Conservation (phyloP, 2,329 filamentous ascomycete genomes). For the Aspergillus japonicus region DNA sequence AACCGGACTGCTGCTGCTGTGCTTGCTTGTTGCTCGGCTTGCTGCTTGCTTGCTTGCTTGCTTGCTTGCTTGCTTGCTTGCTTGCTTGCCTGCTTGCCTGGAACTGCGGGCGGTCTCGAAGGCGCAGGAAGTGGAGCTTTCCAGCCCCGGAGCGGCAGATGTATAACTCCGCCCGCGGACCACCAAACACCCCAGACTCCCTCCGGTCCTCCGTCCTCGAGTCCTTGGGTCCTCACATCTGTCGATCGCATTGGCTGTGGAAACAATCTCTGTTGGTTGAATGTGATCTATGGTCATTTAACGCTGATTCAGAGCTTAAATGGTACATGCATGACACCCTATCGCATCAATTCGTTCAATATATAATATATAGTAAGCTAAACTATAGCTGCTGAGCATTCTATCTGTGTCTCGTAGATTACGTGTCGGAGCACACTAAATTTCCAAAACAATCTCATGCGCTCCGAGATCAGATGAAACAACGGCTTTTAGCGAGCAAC, state of each 20-base stretch:
- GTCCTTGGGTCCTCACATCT: neutral
- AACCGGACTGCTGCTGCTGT: constrained; percentile 4
- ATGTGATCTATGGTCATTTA: too few species aligned
- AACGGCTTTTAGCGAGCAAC: neutral
- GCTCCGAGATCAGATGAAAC: neutral
- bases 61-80: neutral
- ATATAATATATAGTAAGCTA: neutral
- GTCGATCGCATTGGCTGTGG: neutral
- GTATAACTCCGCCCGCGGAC: neutral
- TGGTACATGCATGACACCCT: too few species aligned
- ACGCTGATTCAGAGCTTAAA: too few species aligned
- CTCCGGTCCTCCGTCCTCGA: neutral
- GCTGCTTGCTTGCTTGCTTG: neutral
- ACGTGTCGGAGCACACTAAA: neutral
- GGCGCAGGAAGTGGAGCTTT: neutral
- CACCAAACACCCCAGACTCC: neutral
- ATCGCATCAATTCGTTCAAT: neutral
- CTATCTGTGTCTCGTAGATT: neutral
- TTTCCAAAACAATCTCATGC: neutral
- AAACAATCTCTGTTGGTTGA: too few species aligned
- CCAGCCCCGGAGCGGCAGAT: neutral
- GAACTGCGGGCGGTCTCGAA: neutral
- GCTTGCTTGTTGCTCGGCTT: neutral
- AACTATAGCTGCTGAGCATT: neutral
- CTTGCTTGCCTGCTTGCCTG: neutral